Base-by-base conservation (phyloP, 2,329 filamentous ascomycete genomes). In the Diaporthe citriasiana region DNA sequence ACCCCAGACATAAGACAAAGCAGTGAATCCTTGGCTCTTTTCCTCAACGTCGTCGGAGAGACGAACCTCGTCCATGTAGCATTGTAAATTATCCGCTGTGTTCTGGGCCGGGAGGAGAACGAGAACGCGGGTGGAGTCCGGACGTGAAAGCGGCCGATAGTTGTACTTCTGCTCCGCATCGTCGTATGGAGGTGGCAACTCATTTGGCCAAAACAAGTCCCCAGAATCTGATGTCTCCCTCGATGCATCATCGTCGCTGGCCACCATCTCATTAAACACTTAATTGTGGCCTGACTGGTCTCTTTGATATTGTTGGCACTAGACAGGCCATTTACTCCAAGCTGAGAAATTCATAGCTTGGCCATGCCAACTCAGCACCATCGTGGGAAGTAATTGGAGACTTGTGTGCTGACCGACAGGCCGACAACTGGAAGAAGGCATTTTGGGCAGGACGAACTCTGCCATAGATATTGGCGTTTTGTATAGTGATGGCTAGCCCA, bases 41-140 rank as follows among this genome's bases (percentile, higher is more conserved):
- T 42, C 35, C n/a, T 19, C 13, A 19, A 25, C 38, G 4, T 60
- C 38, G 22, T 60, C 38, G 22, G 56, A 42, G n/a, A 60, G 56
- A 13, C 56, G n/a, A 27, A 42, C 38, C n/a, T 60, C 56, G 3
- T 60, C 38, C 56, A 60, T 42, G 3, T 25, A 15, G 7, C 56
- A 60, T 27, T 17, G 35, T 19, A 60, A 17, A 3, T 42, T 38
- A 15, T 60, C 56, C 35, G 1, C 3, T 42, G n/a, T 17, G 27
- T 25, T 60, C 56, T 60, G 35, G 22, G 56, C n/a, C n/a, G 56
- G 56, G 22, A 60, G 15, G n/a, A 60, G 56, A 12, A 63, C 40
- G 9, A 63, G 57, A 25, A 63, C 9, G 8, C 57, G 38, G 38
- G 57, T 45, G 38, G 57, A 45, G 17, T 63, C 57, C 3, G 38